phyloP scores from a whole-genome alignment of 345 rosid genomes.

The Bretschneidera sinensis region DNA sequence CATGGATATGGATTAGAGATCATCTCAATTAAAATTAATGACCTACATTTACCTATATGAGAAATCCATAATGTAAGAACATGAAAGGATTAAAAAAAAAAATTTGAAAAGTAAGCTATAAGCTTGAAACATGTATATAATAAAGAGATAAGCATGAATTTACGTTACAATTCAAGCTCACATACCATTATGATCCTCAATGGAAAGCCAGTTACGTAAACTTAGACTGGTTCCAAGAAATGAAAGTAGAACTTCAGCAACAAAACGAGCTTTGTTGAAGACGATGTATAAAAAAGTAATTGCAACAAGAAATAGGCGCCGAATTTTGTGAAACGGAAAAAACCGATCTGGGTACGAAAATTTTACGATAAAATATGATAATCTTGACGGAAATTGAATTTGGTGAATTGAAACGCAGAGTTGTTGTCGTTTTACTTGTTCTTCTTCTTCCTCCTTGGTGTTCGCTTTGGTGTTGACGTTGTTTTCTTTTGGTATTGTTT shows the following conservation, averaged over 20 bases:
- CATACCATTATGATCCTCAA: neutral
- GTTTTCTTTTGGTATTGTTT: conserved; percentile 12
- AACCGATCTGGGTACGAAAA: neutral
- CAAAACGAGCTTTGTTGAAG: neutral
- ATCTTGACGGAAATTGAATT: neutral
- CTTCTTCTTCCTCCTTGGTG: conserved; percentile 11
- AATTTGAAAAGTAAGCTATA: neutral
- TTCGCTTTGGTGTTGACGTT: neutral
- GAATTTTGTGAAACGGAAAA: neutral
- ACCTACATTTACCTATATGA: neutral
- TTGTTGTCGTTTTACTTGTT: conserved; percentile 14
- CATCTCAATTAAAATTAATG: too few species aligned
- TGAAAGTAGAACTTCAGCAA: neutral
- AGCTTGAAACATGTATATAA: neutral
- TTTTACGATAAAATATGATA: neutral
- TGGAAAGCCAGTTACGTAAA: neutral
- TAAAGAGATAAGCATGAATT: neutral
- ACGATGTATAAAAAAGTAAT: too few species aligned
- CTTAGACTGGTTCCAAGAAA: neutral
- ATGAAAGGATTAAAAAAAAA: too few species aligned
- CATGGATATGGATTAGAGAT: neutral
- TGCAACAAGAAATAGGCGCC: neutral
- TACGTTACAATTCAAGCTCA: neutral
- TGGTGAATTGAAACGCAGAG: neutral
- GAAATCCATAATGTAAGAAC: neutral